Percentiles rank a stretch among this genome's conserved stretches.
These are phyloP conservation scores for Diplodia scrobiculata DNA, from an alignment of 2,329 filamentous ascomycete genomes.

Conservation along the genomic window DNA sequence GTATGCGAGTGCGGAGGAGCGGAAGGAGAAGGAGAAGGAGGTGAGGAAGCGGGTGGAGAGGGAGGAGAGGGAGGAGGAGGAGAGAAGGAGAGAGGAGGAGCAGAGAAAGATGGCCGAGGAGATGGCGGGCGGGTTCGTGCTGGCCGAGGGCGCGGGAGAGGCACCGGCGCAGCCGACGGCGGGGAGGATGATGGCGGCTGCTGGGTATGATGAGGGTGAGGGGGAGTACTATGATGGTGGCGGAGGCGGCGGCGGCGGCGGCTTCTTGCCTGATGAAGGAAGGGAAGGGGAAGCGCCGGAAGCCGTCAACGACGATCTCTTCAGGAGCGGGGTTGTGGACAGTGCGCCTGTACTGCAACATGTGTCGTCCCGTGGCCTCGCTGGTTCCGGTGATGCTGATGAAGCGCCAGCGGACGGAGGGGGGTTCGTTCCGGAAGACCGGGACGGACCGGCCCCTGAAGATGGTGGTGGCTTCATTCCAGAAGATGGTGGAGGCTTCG, in stretches of 20 bases:
- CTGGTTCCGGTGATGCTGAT: conserved; percentile 1
- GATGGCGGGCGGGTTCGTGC: conserved; percentile 45
- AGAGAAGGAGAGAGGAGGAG: neutral
- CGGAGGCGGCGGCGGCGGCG: conserved; percentile 21
- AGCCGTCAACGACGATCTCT: neutral
- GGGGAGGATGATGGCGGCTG: conserved; percentile 10
- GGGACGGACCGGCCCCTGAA: conserved; percentile 31
- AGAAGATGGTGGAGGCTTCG: conserved; percentile 43
- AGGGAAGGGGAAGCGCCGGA: conserved; percentile 23
- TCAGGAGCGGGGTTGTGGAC: conserved; percentile 10
- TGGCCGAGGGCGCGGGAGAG: conserved; percentile 55
- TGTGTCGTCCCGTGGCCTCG: conserved; percentile 11
- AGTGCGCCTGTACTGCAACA: neutral
- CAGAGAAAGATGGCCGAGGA: conserved; percentile 25
- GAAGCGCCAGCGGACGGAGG: conserved; percentile 26
- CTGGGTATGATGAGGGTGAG: neutral
- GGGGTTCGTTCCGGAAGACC: conserved; percentile 32
- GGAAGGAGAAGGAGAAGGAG: conserved; percentile 15
- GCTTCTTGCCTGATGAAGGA: conserved; percentile 36
- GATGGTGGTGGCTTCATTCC: conserved; percentile 31
- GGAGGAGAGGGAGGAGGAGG: conserved; percentile 30
- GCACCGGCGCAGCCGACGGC: conserved; percentile 41
- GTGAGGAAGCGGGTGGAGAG: conserved; percentile 33
- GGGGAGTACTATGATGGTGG: conserved; percentile 19
- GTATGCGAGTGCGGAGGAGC: conserved; percentile 43